Conservation (phyloP, 2,329 filamentous ascomycete species). For the Xylariaceae sp. region DNA sequence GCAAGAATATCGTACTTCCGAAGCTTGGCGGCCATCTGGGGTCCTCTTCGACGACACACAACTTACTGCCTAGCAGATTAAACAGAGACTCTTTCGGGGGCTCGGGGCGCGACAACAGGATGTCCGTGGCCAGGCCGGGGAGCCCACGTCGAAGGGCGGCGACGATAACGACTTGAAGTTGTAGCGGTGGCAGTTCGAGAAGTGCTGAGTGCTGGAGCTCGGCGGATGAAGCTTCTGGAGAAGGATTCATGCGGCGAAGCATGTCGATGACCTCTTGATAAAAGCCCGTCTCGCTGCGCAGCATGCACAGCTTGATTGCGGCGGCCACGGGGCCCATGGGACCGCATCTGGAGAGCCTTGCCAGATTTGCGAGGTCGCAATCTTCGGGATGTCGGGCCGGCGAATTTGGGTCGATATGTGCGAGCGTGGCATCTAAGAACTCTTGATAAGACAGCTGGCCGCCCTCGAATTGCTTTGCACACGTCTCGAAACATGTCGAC, state of each 20-base stretch:
- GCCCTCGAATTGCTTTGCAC: constrained; percentile 2
- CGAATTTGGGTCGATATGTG: constrained; percentile 9
- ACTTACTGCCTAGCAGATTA: constrained; percentile 1
- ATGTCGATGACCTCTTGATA: constrained; percentile 10
- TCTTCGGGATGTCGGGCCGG: constrained; percentile 19
- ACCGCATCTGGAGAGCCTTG: constrained; percentile 15
- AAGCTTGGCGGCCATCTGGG: too few relatives aligned
- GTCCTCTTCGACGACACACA: constrained; percentile 1
- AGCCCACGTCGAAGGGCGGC: constrained; percentile 17
- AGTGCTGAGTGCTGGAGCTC: too few relatives aligned
- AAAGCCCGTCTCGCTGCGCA: constrained; percentile 1
- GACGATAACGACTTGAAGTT: constrained; percentile 12
- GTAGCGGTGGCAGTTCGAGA: constrained; percentile 11
- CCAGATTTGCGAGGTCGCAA: constrained; percentile 12
- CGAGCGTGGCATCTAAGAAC: constrained; percentile 17
- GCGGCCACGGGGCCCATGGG: constrained; percentile 21
- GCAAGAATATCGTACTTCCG: too few relatives aligned
- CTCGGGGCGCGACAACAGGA: constrained; percentile 9
- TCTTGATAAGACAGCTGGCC: constrained; percentile 15
- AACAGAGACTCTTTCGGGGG: constrained; percentile 15
- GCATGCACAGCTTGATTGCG: constrained; percentile 22
- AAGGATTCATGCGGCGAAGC: constrained; percentile 12
- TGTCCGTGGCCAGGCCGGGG: constrained; percentile 6
- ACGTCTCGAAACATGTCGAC: constrained; percentile 18
- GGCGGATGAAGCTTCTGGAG: too few relatives aligned